A percentile compares a stretch with the other conserved stretches of the same genome.
Evolutionary conservation across 2,329 filamentous ascomycete genomes (phyloP).

Genomic region (Colletotrichum costaricense): DNA sequence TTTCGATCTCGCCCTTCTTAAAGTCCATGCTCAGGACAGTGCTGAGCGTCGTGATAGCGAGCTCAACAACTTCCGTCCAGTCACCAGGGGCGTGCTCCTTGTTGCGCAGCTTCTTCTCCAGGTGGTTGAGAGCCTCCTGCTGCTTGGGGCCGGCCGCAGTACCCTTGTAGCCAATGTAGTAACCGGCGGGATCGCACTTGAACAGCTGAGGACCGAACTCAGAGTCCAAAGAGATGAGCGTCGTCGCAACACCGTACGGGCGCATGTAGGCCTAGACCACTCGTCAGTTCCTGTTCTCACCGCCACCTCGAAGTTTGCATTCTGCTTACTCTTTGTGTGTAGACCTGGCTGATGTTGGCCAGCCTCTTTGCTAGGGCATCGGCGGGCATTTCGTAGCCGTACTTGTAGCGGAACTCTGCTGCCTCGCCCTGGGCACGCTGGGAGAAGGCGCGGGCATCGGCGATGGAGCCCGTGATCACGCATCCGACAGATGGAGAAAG

Average conservation of each 20-base stretch:
- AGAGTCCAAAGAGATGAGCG: conserved; percentile 91
- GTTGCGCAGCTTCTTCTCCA: conserved; percentile 99
- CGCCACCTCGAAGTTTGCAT: not conserved
- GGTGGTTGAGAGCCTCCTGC: conserved; percentile 96
- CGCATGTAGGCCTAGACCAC: conserved; percentile 86
- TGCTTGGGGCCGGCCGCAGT: conserved; percentile 98
- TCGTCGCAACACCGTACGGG: conserved; percentile 94
- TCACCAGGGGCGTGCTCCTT: conserved; percentile 92
- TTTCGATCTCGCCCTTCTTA: conserved; percentile 99
- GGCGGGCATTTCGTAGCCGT: conserved; percentile 99
- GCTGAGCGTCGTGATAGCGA: conserved; percentile 94
- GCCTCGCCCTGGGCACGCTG: conserved; percentile 95
- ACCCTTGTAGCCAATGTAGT: conserved; percentile 98
- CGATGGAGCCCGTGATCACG: conserved; percentile 98
- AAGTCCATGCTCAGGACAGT: conserved; percentile 98
- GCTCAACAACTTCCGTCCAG: conserved; percentile 98
- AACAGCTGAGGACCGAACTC: conserved; percentile 95
- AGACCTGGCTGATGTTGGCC: conserved; percentile 99
- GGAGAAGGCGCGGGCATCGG: conserved; percentile 93
- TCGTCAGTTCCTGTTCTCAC: conserved; percentile 37
- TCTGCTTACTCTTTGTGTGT: conserved; percentile 86
- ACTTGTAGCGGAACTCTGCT: conserved; percentile 98
- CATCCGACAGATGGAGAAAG: conserved; percentile 96
- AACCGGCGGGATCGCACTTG: conserved; percentile 98
- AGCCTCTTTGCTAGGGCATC: conserved; percentile 96